Conservation (phyloP, 495 filamentous ascomycete genomes). For the Penicillium antarcticum region DNA sequence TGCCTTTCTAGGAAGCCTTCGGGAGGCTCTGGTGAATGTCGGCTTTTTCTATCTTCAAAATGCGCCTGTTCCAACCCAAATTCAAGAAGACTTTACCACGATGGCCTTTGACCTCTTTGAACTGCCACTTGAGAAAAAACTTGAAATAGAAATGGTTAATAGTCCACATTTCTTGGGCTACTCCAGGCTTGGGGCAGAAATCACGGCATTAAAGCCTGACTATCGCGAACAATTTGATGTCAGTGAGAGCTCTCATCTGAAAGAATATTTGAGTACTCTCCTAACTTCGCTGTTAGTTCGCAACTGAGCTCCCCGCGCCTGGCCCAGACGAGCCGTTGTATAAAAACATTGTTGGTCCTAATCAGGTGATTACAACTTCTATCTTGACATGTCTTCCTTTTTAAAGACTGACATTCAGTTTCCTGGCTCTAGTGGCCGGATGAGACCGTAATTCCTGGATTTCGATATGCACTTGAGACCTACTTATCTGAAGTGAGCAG, state of each 20-base stretch:
- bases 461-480: constrained; percentile 63
- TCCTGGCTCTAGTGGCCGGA: constrained; percentile 67
- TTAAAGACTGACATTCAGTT: background rate
- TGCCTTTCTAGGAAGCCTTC: constrained; percentile 66
- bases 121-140: constrained; percentile 75
- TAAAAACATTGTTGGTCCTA: constrained; percentile 77
- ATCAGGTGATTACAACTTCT: constrained; percentile 38
- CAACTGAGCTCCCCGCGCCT: constrained; percentile 65
- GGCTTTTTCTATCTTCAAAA: constrained; percentile 93
- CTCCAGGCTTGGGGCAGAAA: constrained; percentile 46
- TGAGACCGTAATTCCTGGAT: constrained; percentile 60
- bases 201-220: constrained; percentile 42
- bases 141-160: constrained; percentile 89
- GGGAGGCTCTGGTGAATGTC: constrained; percentile 80
- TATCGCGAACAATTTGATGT: constrained; percentile 88
- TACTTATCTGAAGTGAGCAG: constrained; percentile 74
- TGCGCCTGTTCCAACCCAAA: constrained; percentile 64
- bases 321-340: constrained; percentile 63
- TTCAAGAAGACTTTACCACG: constrained; percentile 65
- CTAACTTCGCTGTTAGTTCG: constrained; percentile 27
- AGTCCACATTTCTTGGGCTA: constrained; percentile 59
- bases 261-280: background rate
- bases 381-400: background rate
- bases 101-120: constrained; percentile 77
- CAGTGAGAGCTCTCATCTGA: constrained; percentile 34